Evolutionary conservation across 305 asterid genomes (phyloP), one percentile per base, ranked within the genome.

Genomic region (Andrographis paniculata): DNA sequence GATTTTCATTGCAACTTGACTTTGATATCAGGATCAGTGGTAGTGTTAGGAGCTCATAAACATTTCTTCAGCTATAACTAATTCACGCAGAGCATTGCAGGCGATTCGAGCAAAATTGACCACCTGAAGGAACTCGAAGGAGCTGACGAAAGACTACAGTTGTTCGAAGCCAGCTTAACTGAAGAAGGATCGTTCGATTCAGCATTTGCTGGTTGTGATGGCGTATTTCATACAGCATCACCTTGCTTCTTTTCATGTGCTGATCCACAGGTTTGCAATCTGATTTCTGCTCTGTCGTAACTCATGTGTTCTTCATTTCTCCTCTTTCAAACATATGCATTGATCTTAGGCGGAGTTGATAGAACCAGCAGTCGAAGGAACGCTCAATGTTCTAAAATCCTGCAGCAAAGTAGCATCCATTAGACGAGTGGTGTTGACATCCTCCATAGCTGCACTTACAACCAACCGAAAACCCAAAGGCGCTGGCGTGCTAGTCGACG

Each of bases 311-410:
- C n/a, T 17, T 18, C 3, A 16, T 41, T 24, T 21, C 1, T 24
- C 2, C 10, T 46, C 30, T 24, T 24, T 24, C 30, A 24, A 24
- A 24, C 8, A 24, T 24, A 24, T 14, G 5, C 7, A 37, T 17
- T 23, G 24, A 42, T 50, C 9, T 44, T 67, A 74, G 82, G 43
- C 17, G 11, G 66, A 75, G 46, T 42, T 75, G 48, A 33, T 75
- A 7, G 73, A 75, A 39, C 82, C 82, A n/a, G 82, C 78, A 0
- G 42, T 67, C 9, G 71, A 68, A 40, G 82, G 82, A 9, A 71
- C 82, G 0, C 42, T 75, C 13, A 67, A 68, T 44, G 66, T 75
- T 40, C 75, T 75, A 8, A 42, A 28, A 14, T 68, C 82, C 15
- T 75, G 82, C 71, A 59, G 18, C 47, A 71, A 71, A 65, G 63